These are phyloP conservation scores for Jasminum sambac DNA, from an alignment of 257 asterid genomes.

Conservation along the genomic window DNA sequence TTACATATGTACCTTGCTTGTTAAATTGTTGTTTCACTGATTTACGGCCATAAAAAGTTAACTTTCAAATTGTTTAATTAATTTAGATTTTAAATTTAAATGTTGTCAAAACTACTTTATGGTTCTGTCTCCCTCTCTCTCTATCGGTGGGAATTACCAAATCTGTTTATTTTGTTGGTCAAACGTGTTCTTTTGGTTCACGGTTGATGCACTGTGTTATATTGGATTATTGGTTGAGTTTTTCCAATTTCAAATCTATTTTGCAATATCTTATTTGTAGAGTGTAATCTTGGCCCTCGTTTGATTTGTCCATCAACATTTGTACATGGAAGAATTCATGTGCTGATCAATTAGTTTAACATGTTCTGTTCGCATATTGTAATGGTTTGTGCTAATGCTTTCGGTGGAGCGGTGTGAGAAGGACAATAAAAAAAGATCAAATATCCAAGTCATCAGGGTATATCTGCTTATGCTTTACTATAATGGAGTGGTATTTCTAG, in stretches of 20 bases:
- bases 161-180: conserved; percentile 10
- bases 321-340: conserved; percentile 6
- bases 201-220: background rate
- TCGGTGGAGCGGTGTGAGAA: conserved; percentile 93
- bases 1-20: conserved; percentile 16
- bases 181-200: conserved; percentile 1
- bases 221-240: background rate
- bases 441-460: conserved; percentile 63
- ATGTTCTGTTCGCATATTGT: conserved; percentile 24
- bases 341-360: conserved; percentile 19
- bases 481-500: too few species aligned
- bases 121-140: background rate
- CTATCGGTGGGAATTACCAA: background rate
- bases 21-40: conserved; percentile 19
- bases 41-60: background rate
- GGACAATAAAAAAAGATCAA: conserved; percentile 68
- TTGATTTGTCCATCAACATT: conserved; percentile 16
- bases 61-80: background rate
- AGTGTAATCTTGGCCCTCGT: conserved; percentile 7
- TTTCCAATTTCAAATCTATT: conserved; percentile 14
- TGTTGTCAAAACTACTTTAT: background rate
- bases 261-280: conserved; percentile 3
- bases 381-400: conserved; percentile 29
- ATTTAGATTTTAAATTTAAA: conserved; percentile 14
- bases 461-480: too few species aligned